Evolutionary conservation across 306 rosid species (phyloP), one percentile per base, ranked within the genome.

Genomic region (Clitoria ternatea): DNA sequence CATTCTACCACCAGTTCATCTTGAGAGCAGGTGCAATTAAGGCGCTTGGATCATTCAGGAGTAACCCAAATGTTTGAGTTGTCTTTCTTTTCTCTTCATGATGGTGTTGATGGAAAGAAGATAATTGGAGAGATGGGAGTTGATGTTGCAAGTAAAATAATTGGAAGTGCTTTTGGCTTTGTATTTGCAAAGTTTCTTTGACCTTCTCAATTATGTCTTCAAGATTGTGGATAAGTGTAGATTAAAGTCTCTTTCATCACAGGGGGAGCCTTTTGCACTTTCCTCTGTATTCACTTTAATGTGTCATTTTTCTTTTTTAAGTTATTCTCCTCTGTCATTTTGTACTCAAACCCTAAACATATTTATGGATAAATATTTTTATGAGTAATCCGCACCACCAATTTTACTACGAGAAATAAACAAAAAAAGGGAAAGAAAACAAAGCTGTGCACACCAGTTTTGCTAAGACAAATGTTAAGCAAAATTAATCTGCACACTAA

Each of bases 1-100:
- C 98, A 1, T 90, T 94, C 88, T 94, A 94, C 89, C 86, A 94
- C 80, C 97, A 94, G 43, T 89, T 89, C 79, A 94, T 94, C 80
- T 82, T 94, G 75, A 87, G 97, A 66, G 98, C 94, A 32, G 96
- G 89, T 24, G 97, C 91, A 62, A 88, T 0, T 0, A 94, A 90
- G 78, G 97, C 97, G 7, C 92, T 89, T 54, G 96, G 96, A 11
- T 94, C 98, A 40, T 94, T 94, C 88, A 94, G 95, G 89, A 94
- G 98, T 85, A 81, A 78, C 86, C 81, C 88, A 8, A 57, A 59
- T 68, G 88, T 82, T 53, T 88, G 26, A 86, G 67, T 39, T 20
- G 17, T 50, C 61, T 13, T 27, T n/a, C n/a, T 7, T 4, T 32
- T 14, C 18, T 32, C 71, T 47, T 64, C 75, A 49, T 56, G 70